Evolutionary conservation across 495 filamentous ascomycete genomes (phyloP).

Genomic region (Pseudevernia furfuracea): DNA sequence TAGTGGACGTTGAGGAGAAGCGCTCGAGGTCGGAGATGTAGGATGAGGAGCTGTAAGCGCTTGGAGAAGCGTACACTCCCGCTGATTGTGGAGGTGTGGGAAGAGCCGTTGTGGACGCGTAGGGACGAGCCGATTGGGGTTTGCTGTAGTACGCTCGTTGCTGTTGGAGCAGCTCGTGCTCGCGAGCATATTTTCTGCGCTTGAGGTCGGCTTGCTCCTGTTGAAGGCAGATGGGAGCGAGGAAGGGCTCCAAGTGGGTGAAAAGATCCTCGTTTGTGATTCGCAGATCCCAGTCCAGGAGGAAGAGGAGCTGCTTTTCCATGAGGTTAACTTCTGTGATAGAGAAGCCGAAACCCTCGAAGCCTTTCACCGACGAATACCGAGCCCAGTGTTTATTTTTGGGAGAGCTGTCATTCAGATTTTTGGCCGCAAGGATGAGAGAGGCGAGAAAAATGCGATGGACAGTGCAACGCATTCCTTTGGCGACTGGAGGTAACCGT

Average conservation of each 20-base stretch:
- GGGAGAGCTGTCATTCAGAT: constrained; percentile 82
- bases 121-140: constrained; percentile 21
- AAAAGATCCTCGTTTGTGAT: constrained; percentile 81
- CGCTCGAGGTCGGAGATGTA: constrained; percentile 31
- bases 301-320: constrained; percentile 93
- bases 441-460: constrained; percentile 82
- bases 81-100: constrained; percentile 17
- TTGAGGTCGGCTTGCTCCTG: constrained; percentile 30
- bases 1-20: constrained; percentile 27
- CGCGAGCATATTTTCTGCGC: constrained; percentile 21
- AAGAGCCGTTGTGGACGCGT: constrained; percentile 20
- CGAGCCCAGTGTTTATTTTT: constrained; percentile 99
- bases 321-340: constrained; percentile 94
- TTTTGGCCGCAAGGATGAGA: constrained; percentile 71
- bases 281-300: constrained; percentile 86
- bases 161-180: constrained; percentile 33
- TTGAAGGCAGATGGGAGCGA: constrained; percentile 65
- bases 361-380: constrained; percentile 72
- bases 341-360: constrained; percentile 80
- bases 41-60: constrained; percentile 31
- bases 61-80: constrained; percentile 24
- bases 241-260: constrained; percentile 77
- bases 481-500: constrained; percentile 84
- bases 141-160: constrained; percentile 37
- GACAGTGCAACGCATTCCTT: constrained; percentile 93